Base-by-base conservation (phyloP, 1,139 yeast genomes). In the Martiniozyma asiatica region DNA sequence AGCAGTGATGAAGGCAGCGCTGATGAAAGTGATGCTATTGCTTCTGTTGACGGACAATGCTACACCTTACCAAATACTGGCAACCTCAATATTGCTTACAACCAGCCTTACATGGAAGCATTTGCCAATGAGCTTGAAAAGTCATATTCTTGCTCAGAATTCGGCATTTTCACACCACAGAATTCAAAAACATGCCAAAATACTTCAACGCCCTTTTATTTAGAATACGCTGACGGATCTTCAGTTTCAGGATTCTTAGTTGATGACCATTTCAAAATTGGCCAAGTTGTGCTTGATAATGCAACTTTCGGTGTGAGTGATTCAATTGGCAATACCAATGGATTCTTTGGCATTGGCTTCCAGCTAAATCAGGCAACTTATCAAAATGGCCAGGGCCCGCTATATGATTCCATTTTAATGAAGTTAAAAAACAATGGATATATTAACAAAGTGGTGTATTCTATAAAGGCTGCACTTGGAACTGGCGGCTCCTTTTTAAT, bases 161-260 rank as follows among this genome's bases (percentile, higher is more conserved):
- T 51, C 41, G 74, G 74, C 2, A 52, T 67, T n/a, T 72, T 68
- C 44, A 55, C 71, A 42, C 51, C 55, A 22, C 37, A 51, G 10
- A 38, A 45, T 9, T 69, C 78, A 2, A 41, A 63, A 1, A 49
- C 73, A n/a, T 71, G 57, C 47, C 43, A 51, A 21, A 45, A 56
- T 21, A 65, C 68, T 42, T 46, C 54, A 18, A 59, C 71, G 4
- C 53, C 49, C 29, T 62, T 65, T 40, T 44, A 43, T 31, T 75
- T 75, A 42, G 39, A 49, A 22, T 78, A 78, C 43, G 81, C 73
- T 21, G 87, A 78, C 46, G 52, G 52, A 7, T 57, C 76, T 20
- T 55, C 45, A 37, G 78, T 80, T 6, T 32, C 41, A 4, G 89
- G 89, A 20, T 46, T 54, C 35, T 74, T 74, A 73, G 80, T 73